These are phyloP conservation scores for Epichloe gansuensis DNA, from an alignment of 2,329 filamentous ascomycete species.

Conservation along the genomic window DNA sequence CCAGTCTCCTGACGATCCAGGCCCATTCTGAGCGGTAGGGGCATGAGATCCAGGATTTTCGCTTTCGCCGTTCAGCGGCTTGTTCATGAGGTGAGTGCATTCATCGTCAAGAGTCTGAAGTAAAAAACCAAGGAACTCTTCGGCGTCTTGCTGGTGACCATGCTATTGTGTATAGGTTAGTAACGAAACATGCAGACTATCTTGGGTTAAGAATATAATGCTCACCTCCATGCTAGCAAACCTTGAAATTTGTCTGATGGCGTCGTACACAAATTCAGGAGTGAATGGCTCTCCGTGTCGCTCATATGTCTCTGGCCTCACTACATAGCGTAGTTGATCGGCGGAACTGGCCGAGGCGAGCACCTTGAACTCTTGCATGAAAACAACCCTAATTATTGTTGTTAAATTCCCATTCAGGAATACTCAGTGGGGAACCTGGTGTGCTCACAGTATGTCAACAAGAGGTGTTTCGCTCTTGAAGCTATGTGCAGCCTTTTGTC, in stretches of 20 bases:
- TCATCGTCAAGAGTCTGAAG: constrained; percentile 90
- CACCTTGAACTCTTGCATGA: constrained; percentile 81
- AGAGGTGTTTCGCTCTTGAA: constrained; percentile 93
- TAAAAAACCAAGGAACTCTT: constrained; percentile 90
- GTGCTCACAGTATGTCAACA: constrained; percentile 74
- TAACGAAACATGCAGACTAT: not conserved
- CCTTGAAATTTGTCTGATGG: constrained; percentile 71
- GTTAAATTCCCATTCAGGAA: not conserved
- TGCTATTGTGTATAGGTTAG: constrained; percentile 37
- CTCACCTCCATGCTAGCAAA: constrained; percentile 86
- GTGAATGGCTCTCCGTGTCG: constrained; percentile 84
- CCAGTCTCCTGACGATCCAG: constrained; percentile 47
- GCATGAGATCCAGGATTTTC: constrained; percentile 20
- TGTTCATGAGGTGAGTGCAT: constrained; percentile 59
- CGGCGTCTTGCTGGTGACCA: constrained; percentile 93
- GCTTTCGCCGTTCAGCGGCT: constrained; percentile 28
- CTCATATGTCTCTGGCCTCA: constrained; percentile 77
- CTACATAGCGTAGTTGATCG: constrained; percentile 57
- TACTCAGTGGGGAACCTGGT: not conserved
- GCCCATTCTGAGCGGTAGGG: constrained; percentile 15
- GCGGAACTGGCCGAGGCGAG: constrained; percentile 66
- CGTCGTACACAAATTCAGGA: constrained; percentile 90
- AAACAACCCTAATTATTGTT: constrained; percentile 59
- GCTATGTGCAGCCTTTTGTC: constrained; percentile 71
- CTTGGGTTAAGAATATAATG: constrained; percentile 7